Base-by-base conservation (phyloP, 176 grass and related monocot species). In the Lolium multiflorum region DNA sequence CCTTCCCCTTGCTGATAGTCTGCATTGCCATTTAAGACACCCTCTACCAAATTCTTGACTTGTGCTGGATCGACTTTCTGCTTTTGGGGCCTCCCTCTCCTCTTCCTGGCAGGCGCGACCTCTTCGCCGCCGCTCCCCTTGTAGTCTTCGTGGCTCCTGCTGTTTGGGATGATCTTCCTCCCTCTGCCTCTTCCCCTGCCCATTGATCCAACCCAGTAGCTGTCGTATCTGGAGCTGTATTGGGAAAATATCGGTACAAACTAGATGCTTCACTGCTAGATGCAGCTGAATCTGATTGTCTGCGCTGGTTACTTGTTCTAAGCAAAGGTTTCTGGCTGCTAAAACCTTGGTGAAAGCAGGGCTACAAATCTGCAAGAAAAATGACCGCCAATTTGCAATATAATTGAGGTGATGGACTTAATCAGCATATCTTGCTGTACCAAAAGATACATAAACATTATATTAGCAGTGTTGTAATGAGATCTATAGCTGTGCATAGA, bases 181-280 rank as follows among this genome's bases (percentile, higher is more conserved):
- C 91, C 91, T 24, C 91, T 93, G 44, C 93, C 93, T 83, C 91
- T 93, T 38, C 89, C 93, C 83, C 93, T 91, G 17, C 93, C 93
- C 93, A 95, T 95, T 21, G 62, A 66, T 87, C 37, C 83, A 20
- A 71, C 72, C 46, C 22, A 82, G 31, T 8, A 58, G n/a, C 1
- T 8, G 38, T 11, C 57, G 24, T 18, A 64, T 58, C 76, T 59
- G 1, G 20, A 24, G 65, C 5, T 89, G 61, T 77, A 31, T 70
- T 49, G 44, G 25, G 71, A 52, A 71, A 37, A 21, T 63, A 25
- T 20, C 13, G 15, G 38, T 12, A 12, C 21, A 83, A n/a, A 4
- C 59, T 76, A 63, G 2, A 71, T 4, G 41, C 55, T 54, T 43
- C 51, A 8, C 16, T 38, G 21, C 60, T 52, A 26, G 66, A 54